phyloP scores from a whole-genome alignment of 129 eudicot species.

The Silybum marianum region DNA sequence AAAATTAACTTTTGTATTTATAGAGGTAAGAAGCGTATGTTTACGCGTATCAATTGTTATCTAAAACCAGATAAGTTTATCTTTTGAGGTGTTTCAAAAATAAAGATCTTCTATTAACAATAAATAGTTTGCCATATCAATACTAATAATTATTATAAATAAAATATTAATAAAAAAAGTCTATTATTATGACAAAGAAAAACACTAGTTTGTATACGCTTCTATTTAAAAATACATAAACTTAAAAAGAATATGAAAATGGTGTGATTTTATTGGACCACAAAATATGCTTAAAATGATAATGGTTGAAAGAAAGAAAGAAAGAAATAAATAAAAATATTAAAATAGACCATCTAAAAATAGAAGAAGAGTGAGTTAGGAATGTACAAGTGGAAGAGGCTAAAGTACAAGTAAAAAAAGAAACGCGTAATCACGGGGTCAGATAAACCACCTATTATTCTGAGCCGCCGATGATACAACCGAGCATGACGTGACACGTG shows the following conservation, averaged over 20 bases:
- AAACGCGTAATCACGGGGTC: neutral
- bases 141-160: no score
- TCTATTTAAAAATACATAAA: neutral
- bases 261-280: neutral
- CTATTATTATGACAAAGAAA: neutral
- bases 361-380: neutral
- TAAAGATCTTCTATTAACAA: neutral
- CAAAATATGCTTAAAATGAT: neutral
- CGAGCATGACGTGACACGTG: conserved; percentile 17
- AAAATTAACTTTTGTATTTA: neutral
- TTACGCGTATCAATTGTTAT: neutral
- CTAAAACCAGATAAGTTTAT: neutral
- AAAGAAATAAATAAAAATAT: neutral
- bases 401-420: neutral
- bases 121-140: neutral
- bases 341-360: neutral
- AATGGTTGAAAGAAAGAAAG: neutral
- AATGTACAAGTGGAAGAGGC: neutral
- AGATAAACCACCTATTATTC: neutral
- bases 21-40: neutral
- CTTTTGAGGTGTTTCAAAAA: no score
- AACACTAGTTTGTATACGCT: neutral
- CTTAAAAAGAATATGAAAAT: neutral
- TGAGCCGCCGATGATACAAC: conserved; percentile 7
- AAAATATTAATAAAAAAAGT: no score